Percentiles rank a stretch among this genome's conserved stretches.
These are phyloP conservation scores for Aquilaria yunnanensis DNA, from an alignment of 345 rosid genomes.

Conservation along the genomic window DNA sequence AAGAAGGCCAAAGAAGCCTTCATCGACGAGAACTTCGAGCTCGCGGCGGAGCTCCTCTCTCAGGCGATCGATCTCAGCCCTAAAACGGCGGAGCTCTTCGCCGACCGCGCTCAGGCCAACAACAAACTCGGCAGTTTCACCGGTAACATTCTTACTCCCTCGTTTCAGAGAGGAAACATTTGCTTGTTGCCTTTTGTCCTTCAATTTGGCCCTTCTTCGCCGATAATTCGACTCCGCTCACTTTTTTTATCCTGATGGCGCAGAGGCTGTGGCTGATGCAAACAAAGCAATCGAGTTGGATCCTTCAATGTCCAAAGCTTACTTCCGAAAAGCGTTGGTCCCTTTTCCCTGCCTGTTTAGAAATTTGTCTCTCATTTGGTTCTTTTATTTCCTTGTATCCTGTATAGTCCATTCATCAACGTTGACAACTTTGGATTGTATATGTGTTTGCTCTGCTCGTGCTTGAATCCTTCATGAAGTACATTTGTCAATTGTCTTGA, in stretches of 20 bases:
- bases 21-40: slow-evolving; percentile 83
- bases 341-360: neutral
- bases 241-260: slow-evolving; percentile 8
- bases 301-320: slow-evolving; percentile 60
- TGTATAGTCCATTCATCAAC: neutral
- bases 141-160: slow-evolving; percentile 27
- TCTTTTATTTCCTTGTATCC: neutral
- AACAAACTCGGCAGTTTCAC: slow-evolving; percentile 66
- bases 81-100: slow-evolving; percentile 54
- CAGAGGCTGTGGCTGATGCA: slow-evolving; percentile 90
- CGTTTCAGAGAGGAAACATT: neutral
- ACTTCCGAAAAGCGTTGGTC: slow-evolving; percentile 79
- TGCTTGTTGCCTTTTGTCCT: neutral
- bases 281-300: slow-evolving; percentile 75
- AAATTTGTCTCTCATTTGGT: neutral
- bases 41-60: slow-evolving; percentile 69
- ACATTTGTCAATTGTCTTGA: too few relatives aligned
- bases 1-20: slow-evolving; percentile 78
- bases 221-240: neutral
- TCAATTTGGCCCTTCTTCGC: neutral
- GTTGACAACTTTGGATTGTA: neutral
- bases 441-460: slow-evolving; percentile 4
- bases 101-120: slow-evolving; percentile 91
- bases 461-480: too few relatives aligned
- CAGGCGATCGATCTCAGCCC: slow-evolving; percentile 71